Evolutionary conservation across 2,329 filamentous ascomycete species (phyloP).

Genomic region (Fusarium sulawesiense): DNA sequence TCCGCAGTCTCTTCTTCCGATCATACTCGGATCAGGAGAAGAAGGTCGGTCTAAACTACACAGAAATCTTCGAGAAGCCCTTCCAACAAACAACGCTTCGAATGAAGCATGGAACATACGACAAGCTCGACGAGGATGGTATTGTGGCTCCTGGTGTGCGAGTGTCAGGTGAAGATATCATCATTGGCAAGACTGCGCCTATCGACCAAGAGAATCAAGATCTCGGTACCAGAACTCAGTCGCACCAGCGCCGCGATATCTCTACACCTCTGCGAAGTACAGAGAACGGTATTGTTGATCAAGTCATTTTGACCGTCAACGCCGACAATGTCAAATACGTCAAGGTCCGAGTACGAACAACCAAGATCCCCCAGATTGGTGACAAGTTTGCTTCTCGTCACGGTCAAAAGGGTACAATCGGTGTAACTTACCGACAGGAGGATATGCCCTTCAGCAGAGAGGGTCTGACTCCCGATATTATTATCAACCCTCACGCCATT

Average conservation of each 20-base stretch:
- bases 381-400: slow-evolving; percentile 99
- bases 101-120: slow-evolving; percentile 94
- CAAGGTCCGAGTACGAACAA: slow-evolving; percentile 96
- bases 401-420: slow-evolving; percentile 98
- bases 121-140: slow-evolving; percentile 97
- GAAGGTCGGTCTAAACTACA: slow-evolving; percentile 89
- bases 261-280: slow-evolving; percentile 95
- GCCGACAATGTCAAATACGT: slow-evolving; percentile 94
- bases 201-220: slow-evolving; percentile 94
- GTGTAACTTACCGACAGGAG: slow-evolving; percentile 96
- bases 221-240: slow-evolving; percentile 87
- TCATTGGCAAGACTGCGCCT: slow-evolving; percentile 98
- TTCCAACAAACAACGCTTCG: slow-evolving; percentile 87
- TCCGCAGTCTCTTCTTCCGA: slow-evolving; percentile 97
- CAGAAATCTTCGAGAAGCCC: slow-evolving; percentile 96
- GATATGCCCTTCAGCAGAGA: slow-evolving; percentile 98
- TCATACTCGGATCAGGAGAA: slow-evolving; percentile 98
- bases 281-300: slow-evolving; percentile 95
- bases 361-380: slow-evolving; percentile 97
- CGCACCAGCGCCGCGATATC: slow-evolving; percentile 93
- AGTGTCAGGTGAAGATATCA: slow-evolving; percentile 97
- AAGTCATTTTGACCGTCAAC: slow-evolving; percentile 93
- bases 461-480: slow-evolving; percentile 92
- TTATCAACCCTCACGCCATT: slow-evolving; percentile 99
- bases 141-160: slow-evolving; percentile 93